These are phyloP conservation scores for Colletotrichum coccodes DNA, from an alignment of 2,329 filamentous ascomycete species.

Conservation along the genomic window DNA sequence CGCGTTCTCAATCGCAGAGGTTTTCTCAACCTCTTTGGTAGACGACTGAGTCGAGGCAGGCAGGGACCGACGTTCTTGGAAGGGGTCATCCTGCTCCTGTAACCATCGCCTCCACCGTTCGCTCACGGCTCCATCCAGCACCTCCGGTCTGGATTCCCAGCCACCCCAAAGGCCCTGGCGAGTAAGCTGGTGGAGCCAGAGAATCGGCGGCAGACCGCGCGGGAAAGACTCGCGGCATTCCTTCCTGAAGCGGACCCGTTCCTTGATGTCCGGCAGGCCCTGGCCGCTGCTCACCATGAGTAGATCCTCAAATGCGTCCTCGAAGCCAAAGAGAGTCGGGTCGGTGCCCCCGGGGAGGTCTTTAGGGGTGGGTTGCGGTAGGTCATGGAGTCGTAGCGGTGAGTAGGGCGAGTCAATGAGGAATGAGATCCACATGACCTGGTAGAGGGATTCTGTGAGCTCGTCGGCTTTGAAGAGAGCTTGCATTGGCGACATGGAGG, in stretches of 20 bases:
- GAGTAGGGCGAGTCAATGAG: conserved; percentile 54
- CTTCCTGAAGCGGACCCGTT: conserved; percentile 46
- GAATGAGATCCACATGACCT: conserved; percentile 45
- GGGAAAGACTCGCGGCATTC: conserved; percentile 52
- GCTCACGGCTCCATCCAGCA: conserved; percentile 25
- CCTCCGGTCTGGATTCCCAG: conserved; percentile 30
- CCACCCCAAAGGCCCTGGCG: conserved; percentile 34
- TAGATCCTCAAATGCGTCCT: conserved; percentile 68
- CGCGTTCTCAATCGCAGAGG: neutral
- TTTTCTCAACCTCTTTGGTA: neutral
- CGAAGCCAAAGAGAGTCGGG: conserved; percentile 57
- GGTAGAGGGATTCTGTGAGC: conserved; percentile 31
- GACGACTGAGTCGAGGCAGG: neutral
- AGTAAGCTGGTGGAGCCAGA: conserved; percentile 48
- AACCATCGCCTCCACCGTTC: conserved; percentile 34
- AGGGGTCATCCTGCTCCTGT: conserved; percentile 27
- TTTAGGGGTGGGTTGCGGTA: conserved; percentile 58
- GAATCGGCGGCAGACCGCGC: conserved; percentile 50
- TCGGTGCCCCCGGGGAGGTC: conserved; percentile 52
- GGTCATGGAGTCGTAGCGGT: conserved; percentile 53
- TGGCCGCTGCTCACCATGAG: conserved; percentile 56
- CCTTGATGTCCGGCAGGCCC: conserved; percentile 51
- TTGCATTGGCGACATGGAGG: conserved; percentile 18
- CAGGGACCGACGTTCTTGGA: conserved; percentile 2
- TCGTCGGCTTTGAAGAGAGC: conserved; percentile 27